phyloP scores from a whole-genome alignment of 2,329 filamentous ascomycete species.

The Dactylellina cionopaga region DNA sequence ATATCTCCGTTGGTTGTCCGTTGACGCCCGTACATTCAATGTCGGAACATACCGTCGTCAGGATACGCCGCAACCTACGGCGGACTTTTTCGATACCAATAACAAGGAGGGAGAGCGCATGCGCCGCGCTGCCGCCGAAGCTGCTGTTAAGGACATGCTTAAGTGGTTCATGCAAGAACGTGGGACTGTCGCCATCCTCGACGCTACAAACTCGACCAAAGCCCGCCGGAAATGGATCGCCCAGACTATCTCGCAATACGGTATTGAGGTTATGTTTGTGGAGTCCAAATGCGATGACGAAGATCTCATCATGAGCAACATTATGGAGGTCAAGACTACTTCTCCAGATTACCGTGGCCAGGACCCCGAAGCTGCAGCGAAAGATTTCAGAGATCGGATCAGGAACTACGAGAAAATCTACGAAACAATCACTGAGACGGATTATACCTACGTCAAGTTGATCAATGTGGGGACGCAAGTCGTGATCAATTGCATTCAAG shows the following conservation, averaged over 20 bases:
- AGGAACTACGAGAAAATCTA: constrained; percentile 98
- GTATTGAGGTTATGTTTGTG: constrained; percentile 91
- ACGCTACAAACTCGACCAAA: constrained; percentile 97
- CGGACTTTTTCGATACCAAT: constrained; percentile 92
- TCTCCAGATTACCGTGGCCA: constrained; percentile 94
- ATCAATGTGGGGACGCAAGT: constrained; percentile 96
- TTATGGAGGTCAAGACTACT: constrained; percentile 95
- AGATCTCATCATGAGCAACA: constrained; percentile 96
- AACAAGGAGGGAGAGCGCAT: constrained; percentile 91
- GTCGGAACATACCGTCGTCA: constrained; percentile 94
- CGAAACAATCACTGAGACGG: constrained; percentile 84
- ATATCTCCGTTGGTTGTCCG: constrained; percentile 96
- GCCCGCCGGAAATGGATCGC: constrained; percentile 88
- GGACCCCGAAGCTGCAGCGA: constrained; percentile 88
- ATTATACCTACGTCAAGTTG: constrained; percentile 95
- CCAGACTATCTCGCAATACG: constrained; percentile 77
- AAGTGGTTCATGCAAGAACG: constrained; percentile 82
- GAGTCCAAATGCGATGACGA: constrained; percentile 98
- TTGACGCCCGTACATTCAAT: constrained; percentile 94
- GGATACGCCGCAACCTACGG: constrained; percentile 86
- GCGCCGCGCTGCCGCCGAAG: constrained; percentile 86
- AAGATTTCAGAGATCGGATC: constrained; percentile 93
- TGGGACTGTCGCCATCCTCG: constrained; percentile 90
- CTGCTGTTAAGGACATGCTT: constrained; percentile 91
- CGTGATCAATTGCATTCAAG: constrained; percentile 96